Evolutionary conservation across 768 basidiomycete genomes (phyloP).

Genomic region (Serendipita sp.): DNA sequence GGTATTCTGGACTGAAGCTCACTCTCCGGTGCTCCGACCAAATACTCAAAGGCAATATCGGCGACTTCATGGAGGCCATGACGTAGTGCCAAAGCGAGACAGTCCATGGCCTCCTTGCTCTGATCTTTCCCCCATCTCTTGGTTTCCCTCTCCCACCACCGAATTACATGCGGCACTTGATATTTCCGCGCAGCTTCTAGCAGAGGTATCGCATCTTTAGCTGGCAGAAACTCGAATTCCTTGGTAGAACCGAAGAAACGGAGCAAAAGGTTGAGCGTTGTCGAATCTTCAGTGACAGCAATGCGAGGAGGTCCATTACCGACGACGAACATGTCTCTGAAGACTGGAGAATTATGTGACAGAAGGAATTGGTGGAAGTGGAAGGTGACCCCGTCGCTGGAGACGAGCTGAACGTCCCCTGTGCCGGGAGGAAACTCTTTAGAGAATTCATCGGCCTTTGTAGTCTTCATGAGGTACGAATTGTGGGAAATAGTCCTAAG

Average conservation of each 20-base stretch:
- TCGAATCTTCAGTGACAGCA: neutral
- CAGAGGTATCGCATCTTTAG: neutral
- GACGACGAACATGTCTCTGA: neutral
- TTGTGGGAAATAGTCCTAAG: too few species aligned
- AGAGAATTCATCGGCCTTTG: too few species aligned
- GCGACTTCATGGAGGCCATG: neutral
- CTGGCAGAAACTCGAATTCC: neutral
- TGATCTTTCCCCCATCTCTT: neutral
- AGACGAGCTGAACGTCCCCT: neutral
- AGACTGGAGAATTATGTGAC: neutral
- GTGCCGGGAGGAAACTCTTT: neutral
- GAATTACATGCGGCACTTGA: neutral
- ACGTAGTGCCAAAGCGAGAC: neutral
- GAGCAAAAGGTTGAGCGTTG: neutral
- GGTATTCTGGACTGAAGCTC: too few species aligned
- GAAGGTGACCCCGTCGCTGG: neutral
- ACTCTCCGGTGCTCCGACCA: neutral
- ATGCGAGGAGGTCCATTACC: neutral
- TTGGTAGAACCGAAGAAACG: neutral
- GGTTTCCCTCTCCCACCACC: neutral
- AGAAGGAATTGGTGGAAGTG: neutral
- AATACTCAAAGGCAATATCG: neutral
- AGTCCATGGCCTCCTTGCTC: neutral
- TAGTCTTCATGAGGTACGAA: too few species aligned
- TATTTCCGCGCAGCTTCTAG: neutral